Evolutionary conservation across 2,329 filamentous ascomycete genomes (phyloP), one percentile per base, ranked within the genome.

Genomic region (Amesomyces nigricolor): DNA sequence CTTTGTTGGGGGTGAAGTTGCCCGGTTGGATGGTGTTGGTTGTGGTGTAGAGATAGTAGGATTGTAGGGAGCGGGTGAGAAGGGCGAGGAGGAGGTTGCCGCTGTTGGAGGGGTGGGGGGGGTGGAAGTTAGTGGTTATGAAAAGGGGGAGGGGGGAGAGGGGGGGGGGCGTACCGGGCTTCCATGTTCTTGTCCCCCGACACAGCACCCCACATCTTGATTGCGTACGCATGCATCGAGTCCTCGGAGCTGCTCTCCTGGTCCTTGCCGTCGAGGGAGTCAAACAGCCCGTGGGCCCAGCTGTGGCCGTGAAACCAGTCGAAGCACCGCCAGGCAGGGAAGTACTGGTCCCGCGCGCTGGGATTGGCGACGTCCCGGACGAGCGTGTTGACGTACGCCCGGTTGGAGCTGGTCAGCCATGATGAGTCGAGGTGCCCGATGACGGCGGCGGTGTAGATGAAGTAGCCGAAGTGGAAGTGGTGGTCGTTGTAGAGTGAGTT

Each of bases 251-350:
- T 89, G 30, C 89, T 94, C 70, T 97, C 94, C 72, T 91, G 81
- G 68, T 92, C 75, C 73, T 91, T 91, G 58, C 89, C 88, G 68
- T 92, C 87, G 53, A 74, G 75, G 38, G 80, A 78, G 59, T 87
- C 81, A 64, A 83, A 88, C 5, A 92, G 72, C 1, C 88, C 88
- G 53, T 89, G 90, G 2, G 92, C 92, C 90, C 92, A 96, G 56
- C 87, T 91, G 76, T 97, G 94, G 2, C 92, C 94, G 66, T 95
- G 85, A 70, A 86, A 97, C 89, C 90, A 96, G 71, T 97, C 94
- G 66, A 96, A 97, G 54, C 78, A 82, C 47, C 94, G 82, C 58
- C 81, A 91, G 62, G 89, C 85, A 0, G 92, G 91, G 70, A 95
- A 97, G 63, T 83, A 83, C 29, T 78, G 75, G 67, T 96, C 91